Evolutionary conservation across 495 filamentous ascomycete species (phyloP), one percentile per base, ranked within the genome.

Genomic region (Tuber brumale): DNA sequence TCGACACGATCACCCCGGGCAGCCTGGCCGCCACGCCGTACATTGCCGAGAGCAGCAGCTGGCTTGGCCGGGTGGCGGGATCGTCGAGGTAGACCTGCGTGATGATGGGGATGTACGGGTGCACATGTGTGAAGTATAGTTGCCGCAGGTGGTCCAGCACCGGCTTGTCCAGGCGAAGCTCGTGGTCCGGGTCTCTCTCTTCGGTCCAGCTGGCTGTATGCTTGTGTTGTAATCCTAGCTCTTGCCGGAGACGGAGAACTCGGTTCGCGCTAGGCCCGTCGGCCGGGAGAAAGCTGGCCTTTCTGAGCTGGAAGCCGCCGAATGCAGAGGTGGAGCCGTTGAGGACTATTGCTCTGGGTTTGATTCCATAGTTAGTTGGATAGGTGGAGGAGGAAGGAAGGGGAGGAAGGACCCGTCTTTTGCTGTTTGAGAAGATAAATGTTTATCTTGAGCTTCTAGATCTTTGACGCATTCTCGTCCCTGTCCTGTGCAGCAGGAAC

Each of bases 61-160:
- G 79, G 10, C 77, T 80, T 5, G 19, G 21, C 3, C 6, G 6
- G 21, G 46, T n/a, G 23, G 1, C 21, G 21, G 46, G 6, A 14
- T 79, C 57, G 66, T 72, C 71, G 66, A 80, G 76, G 39, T 80
- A 79, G 23, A 77, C 23, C 7, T 31, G 21, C 14, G 72, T 76
- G 42, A 80, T 80, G 18, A 80, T 80, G 7, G 79, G 79, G n/a
- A 80, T 80, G 72, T 80, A 80, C 16, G 79, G 79, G 66, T 80
- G 79, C 12, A 80, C 79, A 41, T 42, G 70, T 10, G 71, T 61
- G 45, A 79, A 80, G 70, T 73, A 79, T 71, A 75, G 39, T 23
- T 78, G 57, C 21, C 70, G 77, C 18, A 79, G 70, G 73, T 79
- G 73, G 10, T 57, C 37, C 14, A 43, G 35, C 10, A 79, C 72